These are phyloP conservation scores for Brassica juncea DNA, from an alignment of 345 rosid species.

Conservation along the genomic window DNA sequence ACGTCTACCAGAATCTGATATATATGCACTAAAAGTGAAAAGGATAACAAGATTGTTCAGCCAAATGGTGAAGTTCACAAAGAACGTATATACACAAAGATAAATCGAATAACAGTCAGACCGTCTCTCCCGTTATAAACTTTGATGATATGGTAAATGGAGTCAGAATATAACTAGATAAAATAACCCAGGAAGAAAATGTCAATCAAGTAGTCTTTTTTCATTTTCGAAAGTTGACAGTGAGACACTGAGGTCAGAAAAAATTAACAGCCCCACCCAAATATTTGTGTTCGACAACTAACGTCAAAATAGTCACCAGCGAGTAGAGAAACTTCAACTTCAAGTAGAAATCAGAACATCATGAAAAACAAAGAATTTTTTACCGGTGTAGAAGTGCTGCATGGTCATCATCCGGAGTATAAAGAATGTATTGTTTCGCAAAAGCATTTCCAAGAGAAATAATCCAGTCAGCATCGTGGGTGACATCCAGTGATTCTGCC, in stretches of 20 bases:
- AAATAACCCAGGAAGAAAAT: not conserved
- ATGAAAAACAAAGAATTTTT: conserved; percentile 11
- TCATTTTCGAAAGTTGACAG: not conserved
- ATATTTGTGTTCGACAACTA: conserved; percentile 1
- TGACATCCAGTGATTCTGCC: conserved; percentile 94
- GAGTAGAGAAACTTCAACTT: conserved; percentile 14
- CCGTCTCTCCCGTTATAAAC: conserved; percentile 4
- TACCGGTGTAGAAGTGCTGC: conserved; percentile 92
- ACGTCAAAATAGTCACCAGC: conserved; percentile 11
- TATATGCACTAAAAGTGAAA: not conserved
- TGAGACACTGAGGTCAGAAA: not conserved
- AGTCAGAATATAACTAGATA: conserved; percentile 6
- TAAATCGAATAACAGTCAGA: not conserved
- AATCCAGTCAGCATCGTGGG: conserved; percentile 80
- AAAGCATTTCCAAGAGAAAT: conserved; percentile 89
- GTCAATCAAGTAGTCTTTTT: not conserved
- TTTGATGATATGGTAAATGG: not conserved
- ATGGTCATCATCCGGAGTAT: conserved; percentile 79
- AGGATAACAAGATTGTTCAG: conserved; percentile 9
- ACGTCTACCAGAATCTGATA: conserved; percentile 9
- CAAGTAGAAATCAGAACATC: conserved; percentile 17
- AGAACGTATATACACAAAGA: not conserved
- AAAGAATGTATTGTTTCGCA: conserved; percentile 74
- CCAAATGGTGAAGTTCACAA: conserved; percentile 12
- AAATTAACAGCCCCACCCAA: conserved; percentile 21